Evolutionary conservation across 192 early-diverging fungal genomes (phyloP).

Genomic region (Diversispora eburnea): DNA sequence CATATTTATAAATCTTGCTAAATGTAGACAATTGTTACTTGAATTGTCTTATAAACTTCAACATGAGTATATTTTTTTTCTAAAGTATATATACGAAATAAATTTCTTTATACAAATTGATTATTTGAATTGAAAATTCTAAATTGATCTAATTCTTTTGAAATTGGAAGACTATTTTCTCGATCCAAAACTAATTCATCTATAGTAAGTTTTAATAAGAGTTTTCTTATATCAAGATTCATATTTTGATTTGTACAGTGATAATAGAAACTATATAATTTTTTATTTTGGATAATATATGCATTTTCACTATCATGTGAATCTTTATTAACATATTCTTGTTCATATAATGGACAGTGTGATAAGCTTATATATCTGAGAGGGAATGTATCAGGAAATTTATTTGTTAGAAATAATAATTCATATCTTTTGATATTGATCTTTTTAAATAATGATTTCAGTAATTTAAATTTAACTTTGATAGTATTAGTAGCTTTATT

Average conservation of each 20-base stretch:
- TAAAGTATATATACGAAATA: no score
- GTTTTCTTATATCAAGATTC: not conserved
- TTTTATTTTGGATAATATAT: not conserved
- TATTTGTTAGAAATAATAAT: not conserved
- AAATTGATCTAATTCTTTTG: not conserved
- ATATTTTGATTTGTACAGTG: conserved; percentile 1
- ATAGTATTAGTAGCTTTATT: not conserved
- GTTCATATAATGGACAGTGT: no score
- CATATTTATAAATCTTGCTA: no score
- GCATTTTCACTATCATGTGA: not conserved
- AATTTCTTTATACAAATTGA: no score
- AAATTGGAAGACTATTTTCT: not conserved
- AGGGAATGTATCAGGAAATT: not conserved
- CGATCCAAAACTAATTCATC: not conserved
- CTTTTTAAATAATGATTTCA: not conserved
- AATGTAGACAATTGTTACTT: no score
- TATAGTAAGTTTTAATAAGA: not conserved
- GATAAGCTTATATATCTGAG: no score
- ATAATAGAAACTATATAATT: conserved; percentile 10
- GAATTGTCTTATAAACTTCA: no score
- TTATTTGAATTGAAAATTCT: not conserved
- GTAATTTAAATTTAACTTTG: not conserved
- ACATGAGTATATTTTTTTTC: no score
- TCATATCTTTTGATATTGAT: not conserved
- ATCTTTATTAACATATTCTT: no score